Percentiles rank a stretch among this genome's conserved stretches.
These are phyloP conservation scores for Skeletonema menzelii DNA, from an alignment of 108 stramenopile genomes.

Conservation along the genomic window DNA sequence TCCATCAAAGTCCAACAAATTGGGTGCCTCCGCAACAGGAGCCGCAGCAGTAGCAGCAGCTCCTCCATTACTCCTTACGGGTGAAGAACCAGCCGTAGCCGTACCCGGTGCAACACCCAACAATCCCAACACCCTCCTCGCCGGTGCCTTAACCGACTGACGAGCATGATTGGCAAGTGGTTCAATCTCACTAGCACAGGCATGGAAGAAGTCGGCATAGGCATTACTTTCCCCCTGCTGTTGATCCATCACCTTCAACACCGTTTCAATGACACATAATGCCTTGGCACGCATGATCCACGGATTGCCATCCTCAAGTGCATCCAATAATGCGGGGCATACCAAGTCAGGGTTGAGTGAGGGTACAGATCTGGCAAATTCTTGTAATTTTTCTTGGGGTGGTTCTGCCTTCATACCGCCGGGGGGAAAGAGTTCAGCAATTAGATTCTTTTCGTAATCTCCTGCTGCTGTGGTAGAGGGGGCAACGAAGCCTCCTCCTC, in stretches of 20 bases:
- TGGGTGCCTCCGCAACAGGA: slow-evolving; percentile 52
- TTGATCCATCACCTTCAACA: slow-evolving; percentile 50
- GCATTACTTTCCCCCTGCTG: slow-evolving; percentile 46
- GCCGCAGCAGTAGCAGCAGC: slow-evolving; percentile 32
- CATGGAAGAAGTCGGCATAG: slow-evolving; percentile 84
- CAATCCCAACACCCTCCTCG: slow-evolving; percentile 62
- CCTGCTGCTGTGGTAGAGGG: neutral
- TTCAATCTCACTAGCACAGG: slow-evolving; percentile 74
- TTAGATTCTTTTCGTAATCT: slow-evolving; percentile 85
- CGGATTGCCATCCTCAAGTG: slow-evolving; percentile 86
- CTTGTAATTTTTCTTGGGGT: slow-evolving; percentile 79
- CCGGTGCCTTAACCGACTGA: slow-evolving; percentile 68
- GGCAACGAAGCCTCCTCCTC: neutral
- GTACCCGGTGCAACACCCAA: slow-evolving; percentile 54
- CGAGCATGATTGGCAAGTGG: slow-evolving; percentile 69
- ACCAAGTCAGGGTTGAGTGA: slow-evolving; percentile 87
- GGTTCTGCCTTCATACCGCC: slow-evolving; percentile 95
- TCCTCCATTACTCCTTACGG: slow-evolving; percentile 6
- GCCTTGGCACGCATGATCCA: slow-evolving; percentile 93
- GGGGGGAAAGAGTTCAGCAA: slow-evolving; percentile 91
- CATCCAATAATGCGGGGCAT: slow-evolving; percentile 84
- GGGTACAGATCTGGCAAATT: slow-evolving; percentile 71
- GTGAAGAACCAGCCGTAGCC: slow-evolving; percentile 34
- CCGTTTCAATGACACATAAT: slow-evolving; percentile 82
- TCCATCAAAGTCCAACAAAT: slow-evolving; percentile 81